Evolutionary conservation across 176 grass and related monocot genomes (phyloP).

Genomic region (Puya raimondii): DNA sequence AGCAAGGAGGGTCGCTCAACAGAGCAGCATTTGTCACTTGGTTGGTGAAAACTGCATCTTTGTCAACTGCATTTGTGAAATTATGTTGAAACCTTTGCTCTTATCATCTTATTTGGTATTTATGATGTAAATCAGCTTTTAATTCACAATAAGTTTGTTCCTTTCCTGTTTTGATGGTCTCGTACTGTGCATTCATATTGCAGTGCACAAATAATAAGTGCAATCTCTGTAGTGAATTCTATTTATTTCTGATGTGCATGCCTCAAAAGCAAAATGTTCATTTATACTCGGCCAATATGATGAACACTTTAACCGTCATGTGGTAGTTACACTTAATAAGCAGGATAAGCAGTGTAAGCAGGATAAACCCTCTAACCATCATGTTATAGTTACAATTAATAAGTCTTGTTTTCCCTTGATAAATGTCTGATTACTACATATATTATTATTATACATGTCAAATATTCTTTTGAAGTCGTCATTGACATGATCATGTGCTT

Average conservation of each 20-base stretch:
- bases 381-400: too few species aligned
- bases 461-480: not conserved
- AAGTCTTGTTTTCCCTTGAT: too few species aligned
- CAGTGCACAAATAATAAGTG: too few species aligned
- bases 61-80: not conserved
- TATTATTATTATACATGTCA: not conserved
- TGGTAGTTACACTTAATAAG: too few species aligned
- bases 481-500: not conserved
- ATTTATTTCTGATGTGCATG: not conserved
- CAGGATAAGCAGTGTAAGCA: too few species aligned
- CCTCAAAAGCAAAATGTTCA: not conserved
- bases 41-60: conserved; percentile 28
- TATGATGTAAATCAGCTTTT: not conserved
- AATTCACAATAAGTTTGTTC: not conserved
- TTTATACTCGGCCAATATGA: too few species aligned
- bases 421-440: too few species aligned
- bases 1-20: conserved; percentile 58
- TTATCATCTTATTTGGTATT: not conserved
- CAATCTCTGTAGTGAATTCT: too few species aligned
- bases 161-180: not conserved
- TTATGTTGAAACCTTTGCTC: not conserved
- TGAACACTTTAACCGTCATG: too few species aligned
- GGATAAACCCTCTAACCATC: too few species aligned
- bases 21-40: conserved; percentile 74
- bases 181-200: not conserved